Evolutionary conservation across 2,329 filamentous ascomycete genomes (phyloP).

Genomic region (Monilinia fructigena): DNA sequence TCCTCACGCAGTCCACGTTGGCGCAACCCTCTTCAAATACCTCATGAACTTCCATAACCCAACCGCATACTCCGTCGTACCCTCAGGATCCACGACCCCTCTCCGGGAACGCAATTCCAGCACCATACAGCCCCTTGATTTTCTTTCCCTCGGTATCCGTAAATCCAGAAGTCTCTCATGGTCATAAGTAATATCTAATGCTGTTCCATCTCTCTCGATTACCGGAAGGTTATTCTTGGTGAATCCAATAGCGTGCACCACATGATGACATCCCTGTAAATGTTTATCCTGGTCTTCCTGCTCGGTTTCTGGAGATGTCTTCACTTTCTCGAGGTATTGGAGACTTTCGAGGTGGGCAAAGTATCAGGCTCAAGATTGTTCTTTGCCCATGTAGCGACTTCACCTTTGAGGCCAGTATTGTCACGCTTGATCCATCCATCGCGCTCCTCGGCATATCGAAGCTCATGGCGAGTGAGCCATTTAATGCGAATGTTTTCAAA

Average conservation of each 20-base stretch:
- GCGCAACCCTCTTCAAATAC: constrained; percentile 55
- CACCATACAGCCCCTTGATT: constrained; percentile 56
- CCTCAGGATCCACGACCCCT: constrained; percentile 57
- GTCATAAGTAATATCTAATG: constrained; percentile 39
- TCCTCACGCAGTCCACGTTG: constrained; percentile 45
- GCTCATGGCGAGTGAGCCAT: constrained; percentile 61
- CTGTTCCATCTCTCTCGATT: constrained; percentile 41
- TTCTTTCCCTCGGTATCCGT: constrained; percentile 44
- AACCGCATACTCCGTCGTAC: constrained; percentile 61
- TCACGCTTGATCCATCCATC: constrained; percentile 64
- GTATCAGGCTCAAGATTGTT: constrained; percentile 55
- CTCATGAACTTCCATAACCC: constrained; percentile 67
- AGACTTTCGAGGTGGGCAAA: constrained; percentile 42
- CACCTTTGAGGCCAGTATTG: constrained; percentile 64
- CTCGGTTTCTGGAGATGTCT: constrained; percentile 42
- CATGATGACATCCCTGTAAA: constrained; percentile 51
- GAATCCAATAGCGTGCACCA: constrained; percentile 62
- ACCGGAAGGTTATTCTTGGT: constrained; percentile 50
- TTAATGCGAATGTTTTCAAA: constrained; percentile 52
- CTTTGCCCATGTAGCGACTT: constrained; percentile 58
- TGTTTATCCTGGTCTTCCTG: constrained; percentile 46
- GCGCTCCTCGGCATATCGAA: constrained; percentile 61
- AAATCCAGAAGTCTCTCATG: constrained; percentile 47
- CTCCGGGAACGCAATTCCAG: constrained; percentile 64
- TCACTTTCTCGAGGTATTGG: constrained; percentile 36